A percentile compares a stretch with the other conserved stretches of the same genome.
phyloP scores from a whole-genome alignment of 768 basidiomycete species.

The Hydnum rufescens region DNA sequence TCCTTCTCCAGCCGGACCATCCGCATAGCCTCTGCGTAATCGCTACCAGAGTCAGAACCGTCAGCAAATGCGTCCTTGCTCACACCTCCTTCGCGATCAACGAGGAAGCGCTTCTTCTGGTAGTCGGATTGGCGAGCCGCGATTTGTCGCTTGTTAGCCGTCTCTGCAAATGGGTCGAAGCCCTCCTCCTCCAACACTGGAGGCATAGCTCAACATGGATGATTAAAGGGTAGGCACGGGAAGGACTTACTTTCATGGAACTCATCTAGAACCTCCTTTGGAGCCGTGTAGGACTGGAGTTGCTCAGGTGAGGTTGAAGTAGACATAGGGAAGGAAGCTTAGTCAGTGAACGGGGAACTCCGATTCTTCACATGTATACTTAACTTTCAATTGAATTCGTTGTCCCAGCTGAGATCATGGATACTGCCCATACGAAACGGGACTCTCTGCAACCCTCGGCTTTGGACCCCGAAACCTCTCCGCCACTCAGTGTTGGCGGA shows the following conservation, averaged over 20 bases:
- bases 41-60: conserved; percentile 39
- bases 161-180: conserved; percentile 80
- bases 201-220: neutral
- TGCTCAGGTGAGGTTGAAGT: conserved; percentile 29
- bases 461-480: no score
- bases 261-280: conserved; percentile 85
- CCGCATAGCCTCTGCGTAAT: conserved; percentile 95
- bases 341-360: no score
- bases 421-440: no score
- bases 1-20: conserved; percentile 80
- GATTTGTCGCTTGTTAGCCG: conserved; percentile 82
- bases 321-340: no score
- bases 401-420: no score
- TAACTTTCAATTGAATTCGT: no score
- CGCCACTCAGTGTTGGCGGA: no score
- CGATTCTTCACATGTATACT: no score
- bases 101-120: conserved; percentile 63
- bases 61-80: conserved; percentile 63
- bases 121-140: conserved; percentile 88
- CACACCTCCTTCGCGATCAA: conserved; percentile 55
- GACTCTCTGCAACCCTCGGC: no score
- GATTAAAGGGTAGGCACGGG: neutral
- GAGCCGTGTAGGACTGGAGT: conserved; percentile 79
- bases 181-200: conserved; percentile 78
- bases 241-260: conserved; percentile 37